Percentiles rank a stretch among this genome's conserved stretches.
These are phyloP conservation scores for Eucalyptus cloeziana DNA, from an alignment of 345 rosid species.

Conservation along the genomic window DNA sequence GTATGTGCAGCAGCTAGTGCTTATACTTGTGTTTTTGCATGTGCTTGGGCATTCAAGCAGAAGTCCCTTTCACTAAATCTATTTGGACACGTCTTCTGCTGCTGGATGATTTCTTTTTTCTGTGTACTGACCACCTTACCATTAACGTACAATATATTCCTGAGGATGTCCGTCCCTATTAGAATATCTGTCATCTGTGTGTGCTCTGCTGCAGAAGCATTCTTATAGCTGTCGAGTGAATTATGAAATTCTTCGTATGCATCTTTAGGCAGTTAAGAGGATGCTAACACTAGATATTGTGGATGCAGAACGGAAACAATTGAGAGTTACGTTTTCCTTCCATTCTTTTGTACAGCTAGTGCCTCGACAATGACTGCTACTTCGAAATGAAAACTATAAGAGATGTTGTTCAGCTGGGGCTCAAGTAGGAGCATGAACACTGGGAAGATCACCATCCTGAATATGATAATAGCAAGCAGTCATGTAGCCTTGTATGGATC, in stretches of 20 bases:
- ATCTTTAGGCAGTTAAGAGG: not conserved
- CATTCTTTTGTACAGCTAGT: not conserved
- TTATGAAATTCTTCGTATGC: not conserved
- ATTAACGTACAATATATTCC: not conserved
- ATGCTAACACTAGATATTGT: not conserved
- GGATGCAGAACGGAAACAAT: not conserved
- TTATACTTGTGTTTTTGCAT: not conserved
- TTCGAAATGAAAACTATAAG: not conserved
- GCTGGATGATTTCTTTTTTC: not conserved
- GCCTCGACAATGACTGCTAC: not conserved
- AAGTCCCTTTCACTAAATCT: not conserved
- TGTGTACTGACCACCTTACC: not conserved
- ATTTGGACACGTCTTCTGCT: not conserved
- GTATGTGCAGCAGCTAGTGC: not conserved
- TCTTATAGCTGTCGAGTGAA: not conserved
- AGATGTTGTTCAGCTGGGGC: not conserved
- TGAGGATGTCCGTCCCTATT: not conserved
- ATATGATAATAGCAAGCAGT: not conserved
- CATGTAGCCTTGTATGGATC: not conserved
- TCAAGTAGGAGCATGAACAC: not conserved
- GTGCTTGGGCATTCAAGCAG: not conserved
- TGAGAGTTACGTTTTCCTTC: not conserved
- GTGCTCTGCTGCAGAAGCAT: not conserved
- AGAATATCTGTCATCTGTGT: not conserved
- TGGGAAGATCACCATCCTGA: not conserved